These are phyloP conservation scores for Periconia sp. DNA, from an alignment of 2,329 filamentous ascomycete species.

Conservation along the genomic window DNA sequence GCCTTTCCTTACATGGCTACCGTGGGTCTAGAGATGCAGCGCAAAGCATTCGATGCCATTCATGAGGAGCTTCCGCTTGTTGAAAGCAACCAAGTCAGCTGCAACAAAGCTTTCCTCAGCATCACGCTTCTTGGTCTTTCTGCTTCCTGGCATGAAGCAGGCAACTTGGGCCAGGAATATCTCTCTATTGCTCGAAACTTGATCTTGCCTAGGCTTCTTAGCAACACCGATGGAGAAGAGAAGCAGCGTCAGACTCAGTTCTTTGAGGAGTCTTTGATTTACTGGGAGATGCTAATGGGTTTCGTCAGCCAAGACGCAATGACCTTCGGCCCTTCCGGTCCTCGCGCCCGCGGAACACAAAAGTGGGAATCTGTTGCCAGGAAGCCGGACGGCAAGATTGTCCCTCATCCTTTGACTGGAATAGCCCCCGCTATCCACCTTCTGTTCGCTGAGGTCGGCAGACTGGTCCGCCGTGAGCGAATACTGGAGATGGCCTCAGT, in stretches of 20 bases:
- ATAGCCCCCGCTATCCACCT: slow-evolving; percentile 53
- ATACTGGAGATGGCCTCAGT: slow-evolving; percentile 33
- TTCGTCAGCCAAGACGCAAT: slow-evolving; percentile 57
- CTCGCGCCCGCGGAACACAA: slow-evolving; percentile 27
- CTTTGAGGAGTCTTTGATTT: slow-evolving; percentile 62
- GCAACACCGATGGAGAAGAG: slow-evolving; percentile 36
- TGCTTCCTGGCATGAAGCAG: slow-evolving; percentile 65
- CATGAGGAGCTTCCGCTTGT: slow-evolving; percentile 57
- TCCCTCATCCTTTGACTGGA: slow-evolving; percentile 59
- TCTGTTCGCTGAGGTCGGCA: slow-evolving; percentile 54
- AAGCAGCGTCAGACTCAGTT: slow-evolving; percentile 52
- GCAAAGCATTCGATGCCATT: slow-evolving; percentile 59
- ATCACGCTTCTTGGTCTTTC: slow-evolving; percentile 65
- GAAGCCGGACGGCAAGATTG: slow-evolving; percentile 40
- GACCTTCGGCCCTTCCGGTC: slow-evolving; percentile 37
- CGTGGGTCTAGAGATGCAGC: slow-evolving; percentile 58
- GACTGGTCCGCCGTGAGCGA: slow-evolving; percentile 49
- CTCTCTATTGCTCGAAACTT: slow-evolving; percentile 55
- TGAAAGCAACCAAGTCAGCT: slow-evolving; percentile 40
- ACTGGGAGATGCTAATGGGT: slow-evolving; percentile 65
- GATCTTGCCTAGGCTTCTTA: slow-evolving; percentile 53
- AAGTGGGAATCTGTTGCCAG: slow-evolving; percentile 28
- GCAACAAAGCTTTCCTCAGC: slow-evolving; percentile 62
- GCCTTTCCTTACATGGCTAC: slow-evolving; percentile 61
- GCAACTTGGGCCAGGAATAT: slow-evolving; percentile 60